Conservation (phyloP, 1,284 basidiomycete species). For the Puccinia polysora region DNA sequence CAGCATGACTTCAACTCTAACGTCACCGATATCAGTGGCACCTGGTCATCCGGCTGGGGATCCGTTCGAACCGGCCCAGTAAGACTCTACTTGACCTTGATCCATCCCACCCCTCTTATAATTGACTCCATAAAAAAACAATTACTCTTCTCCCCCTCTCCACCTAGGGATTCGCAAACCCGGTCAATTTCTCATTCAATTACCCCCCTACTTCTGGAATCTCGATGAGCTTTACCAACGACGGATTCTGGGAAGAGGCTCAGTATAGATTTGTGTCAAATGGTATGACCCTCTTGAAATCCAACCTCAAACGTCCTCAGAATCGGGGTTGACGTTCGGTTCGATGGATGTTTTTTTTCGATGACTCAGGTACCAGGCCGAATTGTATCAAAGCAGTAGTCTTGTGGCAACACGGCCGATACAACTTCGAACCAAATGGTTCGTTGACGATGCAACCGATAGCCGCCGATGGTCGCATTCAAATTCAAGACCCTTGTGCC, state of each 20-base stretch:
- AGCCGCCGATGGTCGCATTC: slow-evolving; percentile 46
- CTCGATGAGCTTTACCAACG: slow-evolving; percentile 52
- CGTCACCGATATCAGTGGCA: slow-evolving; percentile 46
- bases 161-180: slow-evolving; percentile 50
- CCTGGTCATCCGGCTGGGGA: slow-evolving; percentile 51
- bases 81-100: slow-evolving; percentile 14
- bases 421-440: slow-evolving; percentile 48
- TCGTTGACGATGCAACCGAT: slow-evolving; percentile 47
- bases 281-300: slow-evolving; percentile 47
- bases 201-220: slow-evolving; percentile 49
- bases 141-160: neutral
- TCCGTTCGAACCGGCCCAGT: slow-evolving; percentile 49
- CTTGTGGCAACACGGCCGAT: slow-evolving; percentile 53
- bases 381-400: slow-evolving; percentile 50
- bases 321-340: too few species aligned
- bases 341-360: neutral
- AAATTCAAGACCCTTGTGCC: slow-evolving; percentile 46
- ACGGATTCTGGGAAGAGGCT: slow-evolving; percentile 52
- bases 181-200: slow-evolving; percentile 50
- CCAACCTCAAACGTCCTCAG: too few species aligned
- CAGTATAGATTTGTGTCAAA: slow-evolving; percentile 49
- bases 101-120: neutral
- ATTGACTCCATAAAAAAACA: neutral
- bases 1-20: slow-evolving; percentile 42
- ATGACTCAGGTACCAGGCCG: slow-evolving; percentile 45